phyloP scores from a whole-genome alignment of 2,329 filamentous ascomycete genomes.

The Colletotrichum tabaci region DNA sequence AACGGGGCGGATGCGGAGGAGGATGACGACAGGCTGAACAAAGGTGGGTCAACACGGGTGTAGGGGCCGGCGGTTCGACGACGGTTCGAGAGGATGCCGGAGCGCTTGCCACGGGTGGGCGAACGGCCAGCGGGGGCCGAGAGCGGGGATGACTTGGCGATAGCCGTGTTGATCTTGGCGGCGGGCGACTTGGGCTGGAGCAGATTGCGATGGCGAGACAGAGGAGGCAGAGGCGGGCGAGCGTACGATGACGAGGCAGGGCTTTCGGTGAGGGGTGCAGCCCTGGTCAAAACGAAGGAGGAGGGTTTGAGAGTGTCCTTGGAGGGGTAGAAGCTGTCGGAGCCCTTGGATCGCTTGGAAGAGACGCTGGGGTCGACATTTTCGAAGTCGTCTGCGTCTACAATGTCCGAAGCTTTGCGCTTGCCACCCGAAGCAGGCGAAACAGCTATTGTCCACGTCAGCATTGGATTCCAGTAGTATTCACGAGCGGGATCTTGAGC shows the following conservation, averaged over 20 bases:
- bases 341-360: slow-evolving; percentile 72
- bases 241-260: slow-evolving; percentile 8
- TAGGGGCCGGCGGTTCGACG: slow-evolving; percentile 75
- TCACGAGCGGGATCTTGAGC: background rate
- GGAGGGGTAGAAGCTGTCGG: slow-evolving; percentile 55
- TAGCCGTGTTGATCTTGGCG: slow-evolving; percentile 60
- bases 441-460: slow-evolving; percentile 54
- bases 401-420: slow-evolving; percentile 69
- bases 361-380: slow-evolving; percentile 73
- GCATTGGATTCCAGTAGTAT: background rate
- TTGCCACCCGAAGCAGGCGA: slow-evolving; percentile 61
- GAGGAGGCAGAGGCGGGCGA: slow-evolving; percentile 38
- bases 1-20: slow-evolving; percentile 75
- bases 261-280: slow-evolving; percentile 50
- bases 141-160: slow-evolving; percentile 67
- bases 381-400: slow-evolving; percentile 69
- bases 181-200: slow-evolving; percentile 69
- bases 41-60: slow-evolving; percentile 79
- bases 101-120: slow-evolving; percentile 78
- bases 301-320: slow-evolving; percentile 67
- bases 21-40: slow-evolving; percentile 64
- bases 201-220: slow-evolving; percentile 59
- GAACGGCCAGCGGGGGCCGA: slow-evolving; percentile 85
- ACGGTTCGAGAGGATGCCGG: slow-evolving; percentile 77
- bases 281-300: slow-evolving; percentile 61